Conservation (phyloP, 2,329 filamentous ascomycete species). For the Fusarium ramigenum region DNA sequence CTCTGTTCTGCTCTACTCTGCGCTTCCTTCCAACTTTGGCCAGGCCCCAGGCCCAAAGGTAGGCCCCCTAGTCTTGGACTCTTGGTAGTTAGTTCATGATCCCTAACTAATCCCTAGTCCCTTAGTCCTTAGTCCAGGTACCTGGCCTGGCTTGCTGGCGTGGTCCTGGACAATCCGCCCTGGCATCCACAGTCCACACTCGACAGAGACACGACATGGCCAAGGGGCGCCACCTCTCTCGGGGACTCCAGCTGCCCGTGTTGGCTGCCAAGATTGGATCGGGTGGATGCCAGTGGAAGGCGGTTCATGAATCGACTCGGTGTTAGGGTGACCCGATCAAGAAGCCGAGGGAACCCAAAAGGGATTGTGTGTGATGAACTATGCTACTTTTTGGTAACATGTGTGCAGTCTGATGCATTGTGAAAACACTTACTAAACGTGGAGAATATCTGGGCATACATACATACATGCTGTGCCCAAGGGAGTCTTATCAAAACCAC, state of each 20-base stretch:
- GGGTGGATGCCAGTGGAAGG: conserved; percentile 29
- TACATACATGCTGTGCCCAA: neutral
- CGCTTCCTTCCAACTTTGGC: conserved; percentile 27
- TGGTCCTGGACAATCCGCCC: conserved; percentile 17
- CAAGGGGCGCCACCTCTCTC: conserved; percentile 35
- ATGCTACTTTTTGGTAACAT: conserved; percentile 3
- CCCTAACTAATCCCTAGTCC: conserved; percentile 17
- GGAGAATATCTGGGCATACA: neutral
- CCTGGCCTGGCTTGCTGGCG: conserved; percentile 21
- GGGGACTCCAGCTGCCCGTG: conserved; percentile 24
- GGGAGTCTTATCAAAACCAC: neutral
- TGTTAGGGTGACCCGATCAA: conserved; percentile 23
- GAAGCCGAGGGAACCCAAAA: conserved; percentile 30
- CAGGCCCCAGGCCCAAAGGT: conserved; percentile 19
- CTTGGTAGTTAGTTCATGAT: conserved; percentile 12
- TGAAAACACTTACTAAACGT: neutral
- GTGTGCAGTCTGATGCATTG: neutral
- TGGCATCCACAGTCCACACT: conserved; percentile 10
- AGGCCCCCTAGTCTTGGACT: conserved; percentile 1
- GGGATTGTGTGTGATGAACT: conserved; percentile 1
- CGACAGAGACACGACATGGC: conserved; percentile 20
- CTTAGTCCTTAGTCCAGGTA: conserved; percentile 18
- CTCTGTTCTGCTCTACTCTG: conserved; percentile 12
- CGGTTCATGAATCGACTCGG: conserved; percentile 27
- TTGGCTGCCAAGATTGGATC: conserved; percentile 22